phyloP scores from a whole-genome alignment of 148 eudicot genomes.

The Cornus controversa region DNA sequence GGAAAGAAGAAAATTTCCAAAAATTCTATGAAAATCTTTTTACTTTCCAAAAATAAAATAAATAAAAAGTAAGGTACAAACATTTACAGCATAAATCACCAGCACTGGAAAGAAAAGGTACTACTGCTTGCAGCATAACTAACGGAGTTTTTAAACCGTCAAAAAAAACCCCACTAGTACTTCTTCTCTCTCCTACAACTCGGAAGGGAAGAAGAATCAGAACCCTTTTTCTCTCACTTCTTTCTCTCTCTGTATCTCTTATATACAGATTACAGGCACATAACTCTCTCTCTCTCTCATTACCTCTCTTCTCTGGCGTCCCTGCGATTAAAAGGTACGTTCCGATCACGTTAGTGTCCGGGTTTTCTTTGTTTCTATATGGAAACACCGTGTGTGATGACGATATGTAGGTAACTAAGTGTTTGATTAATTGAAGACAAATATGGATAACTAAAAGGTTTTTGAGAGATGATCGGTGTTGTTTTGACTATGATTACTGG shows the following conservation, averaged over 20 bases:
- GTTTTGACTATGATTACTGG: constrained; percentile 18
- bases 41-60: background rate
- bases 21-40: background rate
- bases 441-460: constrained; percentile 17
- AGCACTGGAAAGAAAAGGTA: too few relatives aligned
- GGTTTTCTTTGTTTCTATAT: background rate
- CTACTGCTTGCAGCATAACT: too few relatives aligned
- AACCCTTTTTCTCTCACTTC: constrained; percentile 17
- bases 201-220: constrained; percentile 35
- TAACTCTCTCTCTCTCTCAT: background rate
- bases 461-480: constrained; percentile 6
- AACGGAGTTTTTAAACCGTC: constrained; percentile 31
- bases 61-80: background rate
- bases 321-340: constrained; percentile 12
- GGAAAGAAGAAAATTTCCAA: background rate
- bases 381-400: background rate
- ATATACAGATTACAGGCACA: background rate
- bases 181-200: constrained; percentile 2
- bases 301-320: constrained; percentile 25
- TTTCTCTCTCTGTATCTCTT: constrained; percentile 4
- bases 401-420: background rate
- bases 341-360: constrained; percentile 14
- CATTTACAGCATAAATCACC: background rate
- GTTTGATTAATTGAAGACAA: background rate
- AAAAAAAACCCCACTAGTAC: constrained; percentile 27